Evolutionary conservation across 2,329 filamentous ascomycete species (phyloP).

Genomic region (Neurospora sp.): DNA sequence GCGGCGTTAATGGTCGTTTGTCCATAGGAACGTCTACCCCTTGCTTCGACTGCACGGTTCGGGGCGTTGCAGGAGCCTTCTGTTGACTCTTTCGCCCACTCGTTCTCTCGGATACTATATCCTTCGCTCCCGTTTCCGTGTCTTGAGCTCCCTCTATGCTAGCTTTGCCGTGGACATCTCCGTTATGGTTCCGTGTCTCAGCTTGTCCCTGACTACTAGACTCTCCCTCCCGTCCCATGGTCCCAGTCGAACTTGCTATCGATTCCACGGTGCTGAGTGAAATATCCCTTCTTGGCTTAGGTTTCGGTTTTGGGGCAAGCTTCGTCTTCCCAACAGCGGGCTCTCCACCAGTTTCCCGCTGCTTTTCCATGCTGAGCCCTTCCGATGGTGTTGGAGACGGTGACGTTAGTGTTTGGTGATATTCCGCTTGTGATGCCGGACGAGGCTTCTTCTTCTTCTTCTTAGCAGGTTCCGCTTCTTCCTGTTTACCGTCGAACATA

Average conservation of each 20-base stretch:
- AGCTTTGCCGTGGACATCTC: not conserved
- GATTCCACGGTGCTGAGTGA: constrained; percentile 5
- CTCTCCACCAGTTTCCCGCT: not conserved
- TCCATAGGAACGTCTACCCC: constrained; percentile 15
- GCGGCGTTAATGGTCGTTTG: constrained; percentile 10
- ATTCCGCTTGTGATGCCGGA: constrained; percentile 1
- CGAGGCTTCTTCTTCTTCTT: constrained; percentile 18
- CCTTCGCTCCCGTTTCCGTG: not conserved
- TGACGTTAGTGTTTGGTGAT: constrained; percentile 18
- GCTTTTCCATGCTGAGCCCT: constrained; percentile 17
- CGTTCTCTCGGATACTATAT: not conserved
- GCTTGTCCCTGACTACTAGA: not conserved
- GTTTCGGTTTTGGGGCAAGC: constrained; percentile 20
- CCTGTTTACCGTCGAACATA: constrained; percentile 51
- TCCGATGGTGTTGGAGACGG: constrained; percentile 24
- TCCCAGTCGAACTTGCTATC: not conserved
- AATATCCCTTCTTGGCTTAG: constrained; percentile 17
- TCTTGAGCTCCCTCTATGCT: not conserved
- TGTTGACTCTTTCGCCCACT: not conserved
- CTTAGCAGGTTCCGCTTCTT: constrained; percentile 25
- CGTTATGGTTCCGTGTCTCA: not conserved
- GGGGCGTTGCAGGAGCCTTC: not conserved
- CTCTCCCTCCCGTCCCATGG: not conserved
- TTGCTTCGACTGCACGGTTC: constrained; percentile 13
- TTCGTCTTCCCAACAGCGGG: constrained; percentile 1